Base-by-base conservation (phyloP, 768 basidiomycete species). In the Hortiboletus flavorubellus region DNA sequence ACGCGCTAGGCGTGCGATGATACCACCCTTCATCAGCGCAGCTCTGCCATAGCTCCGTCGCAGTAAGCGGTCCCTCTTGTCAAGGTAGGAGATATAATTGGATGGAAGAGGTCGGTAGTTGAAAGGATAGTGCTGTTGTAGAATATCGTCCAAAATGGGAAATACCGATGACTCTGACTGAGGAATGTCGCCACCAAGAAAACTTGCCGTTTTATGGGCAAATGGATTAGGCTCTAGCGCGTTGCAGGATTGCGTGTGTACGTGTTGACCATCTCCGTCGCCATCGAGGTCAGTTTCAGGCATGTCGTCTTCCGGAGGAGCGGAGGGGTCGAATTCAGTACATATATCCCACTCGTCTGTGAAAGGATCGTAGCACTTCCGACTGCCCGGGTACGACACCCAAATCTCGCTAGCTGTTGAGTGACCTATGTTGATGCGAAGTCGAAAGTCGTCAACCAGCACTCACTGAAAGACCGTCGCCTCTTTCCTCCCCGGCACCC, bases 11-110 rank as follows among this genome's bases (percentile, higher is more conserved):
- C 21, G 4, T n/a, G 33, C 33, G n/a, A 52, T 31, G 8, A 56
- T 56, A 14, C 45, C 51, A 37, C 50, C 51, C 21, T 48, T 56
- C 29, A 44, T 53, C 29, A 56, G 43, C 53, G 46, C 29, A 15
- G 45, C 55, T 29, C 51, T 52, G 4, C 30, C 46, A 43, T 53
- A 56, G 21, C 18, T 42, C 8, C 5, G 29, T 14, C 21, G 11
- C 8, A 56, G 29, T 14, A 56, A 38, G 29, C 3, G 21, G 34
- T 56, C 55, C 50, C 55, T 47, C 2, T 33, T 40, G 21, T 41
- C 29, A 5, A 56, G 40, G 31, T 54, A 54, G 5, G 33, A 33
- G 7, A 31, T 48, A 31, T 48, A 42, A 8, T 54, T n/a, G 3
- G 18, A 46, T 12, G 18, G 34, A 4, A 46, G 34, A 10, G 46